Evolutionary conservation across 805 yeast species (phyloP), one percentile per base, ranked within the genome.

Genomic region (Cyberlindnera japonica): DNA sequence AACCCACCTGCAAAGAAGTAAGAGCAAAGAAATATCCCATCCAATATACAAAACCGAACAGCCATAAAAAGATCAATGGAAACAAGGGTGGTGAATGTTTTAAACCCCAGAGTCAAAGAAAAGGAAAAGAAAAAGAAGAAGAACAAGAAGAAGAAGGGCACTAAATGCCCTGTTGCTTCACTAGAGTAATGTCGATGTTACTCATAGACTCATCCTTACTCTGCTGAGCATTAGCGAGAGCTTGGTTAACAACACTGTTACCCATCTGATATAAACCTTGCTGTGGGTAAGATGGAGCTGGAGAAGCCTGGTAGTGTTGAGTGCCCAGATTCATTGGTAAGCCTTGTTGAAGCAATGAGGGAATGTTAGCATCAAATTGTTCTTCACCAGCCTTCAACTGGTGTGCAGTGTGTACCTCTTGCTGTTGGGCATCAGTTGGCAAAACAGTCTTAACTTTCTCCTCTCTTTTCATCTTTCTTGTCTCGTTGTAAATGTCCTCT

Each of bases 381-480:
- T 47, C 55, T 15, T 33, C 47, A 10, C 30, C 28, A 10, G 27
- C 36, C 38, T 49, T 49, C 22, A 43, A 18, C 15, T 44, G 49
- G 5, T 28, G 15, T 37, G 49, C 43, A 20, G 41, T 34, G 16
- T 26, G 38, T 7, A 40, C 43, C 14, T 39, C 49, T 9, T 43
- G 51, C 25, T 43, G 48, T 15, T 28, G 39, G 17, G 30, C 43
- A 13, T n/a, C 35, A 16, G 45, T 13, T 15, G 45, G 22, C 14
- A 35, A 18, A 11, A 35, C 41, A 13, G 41, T 37, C 26, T 50
- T 57, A 23, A 42, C 30, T 38, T 50, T 55, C 35, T 57, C 61
- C 37, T 57, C 61, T 35, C 61, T 49, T 34, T 57, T 57, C 61
- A 57, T 57, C 49, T 57, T 57, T 55, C 61, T 54, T 1, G 61